phyloP scores from a whole-genome alignment of 2,329 filamentous ascomycete species.

The Lasiodiplodia sp. region DNA sequence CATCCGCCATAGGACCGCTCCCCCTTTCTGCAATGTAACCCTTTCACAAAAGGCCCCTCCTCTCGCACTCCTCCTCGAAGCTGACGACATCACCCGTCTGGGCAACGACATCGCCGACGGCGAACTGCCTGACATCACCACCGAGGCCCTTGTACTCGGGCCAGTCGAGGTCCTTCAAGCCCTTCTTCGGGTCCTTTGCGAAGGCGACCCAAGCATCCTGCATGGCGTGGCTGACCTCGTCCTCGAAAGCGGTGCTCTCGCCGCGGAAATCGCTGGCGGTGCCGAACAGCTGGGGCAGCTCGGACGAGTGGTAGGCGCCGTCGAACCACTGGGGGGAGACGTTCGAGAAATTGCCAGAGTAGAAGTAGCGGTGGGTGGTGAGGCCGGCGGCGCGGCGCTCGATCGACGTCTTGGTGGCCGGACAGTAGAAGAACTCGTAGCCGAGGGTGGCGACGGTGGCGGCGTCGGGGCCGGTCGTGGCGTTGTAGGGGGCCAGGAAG shows the following conservation, averaged over 20 bases:
- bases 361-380: slow-evolving; percentile 48
- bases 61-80: slow-evolving; percentile 23
- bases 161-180: slow-evolving; percentile 45
- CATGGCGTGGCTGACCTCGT: slow-evolving; percentile 44
- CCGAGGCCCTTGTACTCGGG: slow-evolving; percentile 36
- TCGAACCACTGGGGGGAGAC: slow-evolving; percentile 31
- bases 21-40: background rate
- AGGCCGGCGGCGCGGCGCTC: slow-evolving; percentile 37
- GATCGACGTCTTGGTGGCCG: slow-evolving; percentile 39
- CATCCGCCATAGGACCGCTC: too few relatives aligned
- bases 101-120: slow-evolving; percentile 15
- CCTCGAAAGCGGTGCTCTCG: slow-evolving; percentile 41
- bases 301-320: slow-evolving; percentile 37
- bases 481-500: slow-evolving; percentile 43
- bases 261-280: slow-evolving; percentile 33
- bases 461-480: slow-evolving; percentile 38
- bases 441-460: slow-evolving; percentile 35
- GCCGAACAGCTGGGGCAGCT: slow-evolving; percentile 39
- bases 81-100: slow-evolving; percentile 14
- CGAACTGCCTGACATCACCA: slow-evolving; percentile 23
- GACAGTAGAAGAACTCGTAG: slow-evolving; percentile 41
- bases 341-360: slow-evolving; percentile 37
- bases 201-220: slow-evolving; percentile 49
- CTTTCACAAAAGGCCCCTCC: slow-evolving; percentile 16
- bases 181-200: slow-evolving; percentile 39